Percentiles rank a stretch among this genome's conserved stretches.
phyloP scores from a whole-genome alignment of 306 rosid genomes.

The Crotalaria pallida region DNA sequence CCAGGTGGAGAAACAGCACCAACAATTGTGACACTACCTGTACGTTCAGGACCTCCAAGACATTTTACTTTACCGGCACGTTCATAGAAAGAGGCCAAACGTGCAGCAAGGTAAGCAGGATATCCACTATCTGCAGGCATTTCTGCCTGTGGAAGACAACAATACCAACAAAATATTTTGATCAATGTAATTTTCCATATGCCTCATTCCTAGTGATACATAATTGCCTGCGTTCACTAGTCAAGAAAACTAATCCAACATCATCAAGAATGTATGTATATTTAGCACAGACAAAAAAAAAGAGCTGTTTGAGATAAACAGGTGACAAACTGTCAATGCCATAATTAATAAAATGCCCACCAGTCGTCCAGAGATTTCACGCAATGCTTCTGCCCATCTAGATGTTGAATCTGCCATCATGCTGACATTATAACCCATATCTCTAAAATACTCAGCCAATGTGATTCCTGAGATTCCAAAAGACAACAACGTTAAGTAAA shows the following conservation, averaged over 20 bases:
- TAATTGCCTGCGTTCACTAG: not conserved
- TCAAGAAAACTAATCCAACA: not conserved
- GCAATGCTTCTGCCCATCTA: slow-evolving; percentile 99
- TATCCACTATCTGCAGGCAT: slow-evolving; percentile 99
- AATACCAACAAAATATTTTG: slow-evolving; percentile 10
- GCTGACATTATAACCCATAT: slow-evolving; percentile 99
- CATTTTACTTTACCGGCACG: slow-evolving; percentile 99
- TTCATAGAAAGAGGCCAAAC: slow-evolving; percentile 97
- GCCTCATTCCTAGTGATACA: not conserved
- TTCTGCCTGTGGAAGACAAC: slow-evolving; percentile 71
- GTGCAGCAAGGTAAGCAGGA: slow-evolving; percentile 99
- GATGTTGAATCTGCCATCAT: slow-evolving; percentile 99
- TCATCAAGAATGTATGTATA: not conserved
- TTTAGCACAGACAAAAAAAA: not conserved
- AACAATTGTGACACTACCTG: slow-evolving; percentile 97
- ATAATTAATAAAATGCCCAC: slow-evolving; percentile 37
- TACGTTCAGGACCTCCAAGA: slow-evolving; percentile 96
- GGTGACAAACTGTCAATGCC: not conserved
- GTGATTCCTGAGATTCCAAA: slow-evolving; percentile 76
- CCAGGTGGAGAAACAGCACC: slow-evolving; percentile 99
- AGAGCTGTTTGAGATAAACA: not conserved
- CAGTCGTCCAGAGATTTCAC: slow-evolving; percentile 99
- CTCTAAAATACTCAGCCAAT: slow-evolving; percentile 97
- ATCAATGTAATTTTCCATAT: slow-evolving; percentile 3
- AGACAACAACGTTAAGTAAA: slow-evolving; percentile 1